Conservation (phyloP, 345 rosid genomes). For the Trapa incisa region DNA sequence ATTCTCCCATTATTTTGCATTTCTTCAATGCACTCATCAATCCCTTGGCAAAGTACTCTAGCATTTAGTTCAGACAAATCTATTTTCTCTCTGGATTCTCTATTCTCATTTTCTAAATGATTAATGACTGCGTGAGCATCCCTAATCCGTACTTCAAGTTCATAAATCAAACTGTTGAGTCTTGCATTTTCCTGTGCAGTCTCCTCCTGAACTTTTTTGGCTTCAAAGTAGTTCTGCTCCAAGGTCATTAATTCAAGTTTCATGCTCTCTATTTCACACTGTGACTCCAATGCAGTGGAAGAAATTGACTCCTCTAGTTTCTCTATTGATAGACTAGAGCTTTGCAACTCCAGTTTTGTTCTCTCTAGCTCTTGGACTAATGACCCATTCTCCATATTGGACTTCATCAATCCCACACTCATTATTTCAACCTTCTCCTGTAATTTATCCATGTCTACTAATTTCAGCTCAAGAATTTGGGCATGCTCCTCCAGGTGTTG, state of each 20-base stretch:
- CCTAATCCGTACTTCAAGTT: conserved; percentile 32
- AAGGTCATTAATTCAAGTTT: conserved; percentile 44
- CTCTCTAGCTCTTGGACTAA: conserved; percentile 43
- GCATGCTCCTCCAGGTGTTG: conserved; percentile 40
- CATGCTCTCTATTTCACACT: conserved; percentile 79
- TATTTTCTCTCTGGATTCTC: conserved; percentile 33
- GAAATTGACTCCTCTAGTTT: conserved; percentile 67
- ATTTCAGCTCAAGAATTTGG: conserved; percentile 43
- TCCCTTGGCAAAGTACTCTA: conserved; percentile 16
- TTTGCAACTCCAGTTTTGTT: conserved; percentile 47
- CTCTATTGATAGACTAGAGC: conserved; percentile 32
- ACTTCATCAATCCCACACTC: neutral
- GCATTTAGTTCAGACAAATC: conserved; percentile 20
- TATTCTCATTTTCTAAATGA: conserved; percentile 34
- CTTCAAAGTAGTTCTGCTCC: conserved; percentile 43
- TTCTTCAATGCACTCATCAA: conserved; percentile 23
- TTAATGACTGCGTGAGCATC: conserved; percentile 28
- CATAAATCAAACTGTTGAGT: conserved; percentile 28
- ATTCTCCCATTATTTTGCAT: conserved; percentile 20
- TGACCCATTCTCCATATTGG: conserved; percentile 31
- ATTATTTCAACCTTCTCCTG: neutral
- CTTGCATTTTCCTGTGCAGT: conserved; percentile 32
- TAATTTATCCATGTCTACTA: conserved; percentile 39
- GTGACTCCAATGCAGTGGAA: conserved; percentile 45
- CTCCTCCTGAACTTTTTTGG: conserved; percentile 44